Percentiles rank a stretch among this genome's conserved stretches.
Conservation (phyloP, 345 rosid genomes). For the Gossypium australe region DNA sequence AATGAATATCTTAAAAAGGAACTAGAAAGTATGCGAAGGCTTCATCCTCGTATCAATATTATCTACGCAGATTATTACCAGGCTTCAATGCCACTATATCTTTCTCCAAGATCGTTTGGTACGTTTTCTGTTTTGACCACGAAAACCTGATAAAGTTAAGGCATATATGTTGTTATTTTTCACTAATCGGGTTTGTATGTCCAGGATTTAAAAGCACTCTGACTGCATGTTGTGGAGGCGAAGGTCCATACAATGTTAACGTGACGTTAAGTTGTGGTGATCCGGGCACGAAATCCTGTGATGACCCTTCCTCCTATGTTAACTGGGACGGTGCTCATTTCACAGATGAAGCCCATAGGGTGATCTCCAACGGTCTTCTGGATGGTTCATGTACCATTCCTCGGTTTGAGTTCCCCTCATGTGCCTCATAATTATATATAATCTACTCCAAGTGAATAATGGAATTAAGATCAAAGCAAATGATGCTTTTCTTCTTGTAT, state of each 20-base stretch:
- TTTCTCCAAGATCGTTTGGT: slow-evolving; percentile 37
- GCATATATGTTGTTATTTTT: too few relatives aligned
- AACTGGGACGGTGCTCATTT: slow-evolving; percentile 47
- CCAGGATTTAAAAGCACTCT: slow-evolving; percentile 28
- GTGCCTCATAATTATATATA: background rate
- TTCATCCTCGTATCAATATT: slow-evolving; percentile 31
- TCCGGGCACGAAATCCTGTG: slow-evolving; percentile 19
- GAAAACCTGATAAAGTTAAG: background rate
- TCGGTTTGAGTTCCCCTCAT: background rate
- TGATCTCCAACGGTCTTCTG: slow-evolving; percentile 6
- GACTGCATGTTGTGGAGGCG: slow-evolving; percentile 45
- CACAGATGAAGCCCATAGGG: slow-evolving; percentile 21
- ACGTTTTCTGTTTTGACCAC: background rate
- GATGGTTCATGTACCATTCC: background rate
- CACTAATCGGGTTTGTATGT: slow-evolving; percentile 1
- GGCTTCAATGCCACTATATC: slow-evolving; percentile 20
- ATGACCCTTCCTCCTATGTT: slow-evolving; percentile 29
- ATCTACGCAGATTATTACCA: slow-evolving; percentile 41
- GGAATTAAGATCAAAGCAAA: background rate
- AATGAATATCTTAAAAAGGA: slow-evolving; percentile 28
- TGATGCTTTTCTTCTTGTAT: too few relatives aligned
- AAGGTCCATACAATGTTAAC: slow-evolving; percentile 41
- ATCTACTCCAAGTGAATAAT: background rate
- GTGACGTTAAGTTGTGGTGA: slow-evolving; percentile 16
- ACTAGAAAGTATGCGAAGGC: slow-evolving; percentile 16